These are phyloP conservation scores for Umbilicaria muhlenbergii DNA, from an alignment of 495 filamentous ascomycete genomes.

Conservation along the genomic window DNA sequence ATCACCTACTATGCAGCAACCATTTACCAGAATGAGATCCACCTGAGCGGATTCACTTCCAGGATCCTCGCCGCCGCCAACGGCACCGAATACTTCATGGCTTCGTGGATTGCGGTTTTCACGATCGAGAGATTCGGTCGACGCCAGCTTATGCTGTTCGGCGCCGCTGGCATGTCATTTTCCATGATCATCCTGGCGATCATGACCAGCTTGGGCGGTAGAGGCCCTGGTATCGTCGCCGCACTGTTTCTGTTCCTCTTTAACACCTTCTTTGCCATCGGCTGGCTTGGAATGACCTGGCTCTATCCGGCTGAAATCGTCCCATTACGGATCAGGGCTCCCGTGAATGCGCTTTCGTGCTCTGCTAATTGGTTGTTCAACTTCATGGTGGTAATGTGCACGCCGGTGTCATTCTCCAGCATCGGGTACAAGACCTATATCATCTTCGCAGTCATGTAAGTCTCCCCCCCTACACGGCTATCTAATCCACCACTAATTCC, in stretches of 20 bases:
- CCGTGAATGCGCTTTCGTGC: constrained; percentile 56
- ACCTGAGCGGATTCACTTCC: constrained; percentile 38
- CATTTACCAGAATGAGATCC: constrained; percentile 42
- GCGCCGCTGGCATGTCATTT: constrained; percentile 48
- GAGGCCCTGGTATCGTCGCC: constrained; percentile 28
- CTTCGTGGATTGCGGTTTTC: constrained; percentile 55
- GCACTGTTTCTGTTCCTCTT: constrained; percentile 56
- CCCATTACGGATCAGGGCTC: constrained; percentile 55
- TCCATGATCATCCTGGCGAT: constrained; percentile 52
- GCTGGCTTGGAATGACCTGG: constrained; percentile 67
- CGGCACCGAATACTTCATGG: constrained; percentile 61
- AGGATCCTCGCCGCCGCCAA: constrained; percentile 57
- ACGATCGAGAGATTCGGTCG: constrained; percentile 56
- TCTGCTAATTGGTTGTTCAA: constrained; percentile 46
- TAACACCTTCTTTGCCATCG: constrained; percentile 63
- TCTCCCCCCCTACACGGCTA: neutral
- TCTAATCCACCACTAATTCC: constrained; percentile 7
- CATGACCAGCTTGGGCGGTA: constrained; percentile 18
- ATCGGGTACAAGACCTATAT: constrained; percentile 61
- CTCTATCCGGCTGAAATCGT: constrained; percentile 64
- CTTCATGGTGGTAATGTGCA: constrained; percentile 54
- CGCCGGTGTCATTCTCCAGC: constrained; percentile 49
- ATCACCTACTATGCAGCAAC: constrained; percentile 60
- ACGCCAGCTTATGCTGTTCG: constrained; percentile 56
- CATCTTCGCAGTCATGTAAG: constrained; percentile 59